These are phyloP conservation scores for Clonostachys rhizophaga DNA, from an alignment of 2,329 filamentous ascomycete genomes.

Conservation along the genomic window DNA sequence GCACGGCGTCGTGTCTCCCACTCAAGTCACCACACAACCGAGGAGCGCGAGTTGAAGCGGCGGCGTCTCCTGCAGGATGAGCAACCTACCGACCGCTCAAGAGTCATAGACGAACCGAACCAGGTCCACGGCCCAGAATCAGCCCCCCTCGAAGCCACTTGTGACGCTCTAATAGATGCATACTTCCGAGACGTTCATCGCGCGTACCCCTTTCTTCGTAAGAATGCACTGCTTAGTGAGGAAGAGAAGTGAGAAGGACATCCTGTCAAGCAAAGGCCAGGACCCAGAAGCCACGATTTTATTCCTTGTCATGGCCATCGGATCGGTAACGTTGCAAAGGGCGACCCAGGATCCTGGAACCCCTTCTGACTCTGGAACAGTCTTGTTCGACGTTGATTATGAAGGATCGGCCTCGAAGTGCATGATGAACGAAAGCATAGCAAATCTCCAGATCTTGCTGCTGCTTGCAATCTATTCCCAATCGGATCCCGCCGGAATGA, in stretches of 20 bases:
- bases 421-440: constrained; percentile 23
- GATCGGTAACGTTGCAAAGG: constrained; percentile 34
- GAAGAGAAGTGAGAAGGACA: no score
- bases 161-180: constrained; percentile 24
- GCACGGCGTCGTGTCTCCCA: no score
- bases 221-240: constrained; percentile 5
- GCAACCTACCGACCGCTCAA: no score
- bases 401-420: constrained; percentile 34
- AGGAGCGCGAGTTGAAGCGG: no score
- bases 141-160: no score
- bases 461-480: constrained; percentile 35
- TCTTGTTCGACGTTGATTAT: constrained; percentile 31
- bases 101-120: no score
- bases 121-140: no score
- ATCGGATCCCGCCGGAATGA: constrained; percentile 32
- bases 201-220: constrained; percentile 33
- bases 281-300: constrained; percentile 26
- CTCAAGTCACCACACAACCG: no score
- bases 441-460: constrained; percentile 33
- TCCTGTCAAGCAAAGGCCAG: constrained; percentile 5
- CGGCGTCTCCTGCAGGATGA: no score
- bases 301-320: constrained; percentile 40
- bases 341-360: constrained; percentile 31
- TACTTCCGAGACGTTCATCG: constrained; percentile 40
- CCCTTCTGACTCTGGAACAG: constrained; percentile 5